Evolutionary conservation across 305 asterid genomes (phyloP).

Genomic region (Withania somnifera): DNA sequence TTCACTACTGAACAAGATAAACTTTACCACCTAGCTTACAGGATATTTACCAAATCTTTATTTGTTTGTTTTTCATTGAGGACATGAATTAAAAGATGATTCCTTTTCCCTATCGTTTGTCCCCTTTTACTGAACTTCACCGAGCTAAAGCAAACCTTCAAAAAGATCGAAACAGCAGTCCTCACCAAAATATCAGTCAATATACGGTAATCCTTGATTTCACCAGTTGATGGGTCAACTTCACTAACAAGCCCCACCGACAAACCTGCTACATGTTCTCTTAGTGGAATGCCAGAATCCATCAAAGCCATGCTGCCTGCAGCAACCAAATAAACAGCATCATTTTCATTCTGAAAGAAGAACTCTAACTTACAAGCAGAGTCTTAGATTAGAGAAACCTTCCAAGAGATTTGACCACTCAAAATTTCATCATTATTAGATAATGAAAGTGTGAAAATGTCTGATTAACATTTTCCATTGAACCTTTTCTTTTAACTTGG

Average conservation of each 20-base stretch:
- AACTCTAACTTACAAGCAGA: background rate
- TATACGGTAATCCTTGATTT: constrained; percentile 68
- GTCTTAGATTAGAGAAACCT: background rate
- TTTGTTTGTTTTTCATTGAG: background rate
- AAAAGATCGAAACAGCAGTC: background rate
- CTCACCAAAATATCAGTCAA: constrained; percentile 87
- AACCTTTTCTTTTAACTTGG: too few species aligned
- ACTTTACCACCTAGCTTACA: background rate
- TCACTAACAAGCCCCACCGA: constrained; percentile 90
- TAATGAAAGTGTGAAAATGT: background rate
- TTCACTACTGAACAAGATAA: background rate
- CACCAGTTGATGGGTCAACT: constrained; percentile 70
- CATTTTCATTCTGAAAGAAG: background rate
- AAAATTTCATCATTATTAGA: background rate
- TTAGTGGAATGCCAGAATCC: constrained; percentile 94
- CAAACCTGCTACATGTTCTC: constrained; percentile 85
- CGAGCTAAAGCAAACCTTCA: background rate
- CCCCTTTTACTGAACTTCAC: background rate
- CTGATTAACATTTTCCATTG: background rate
- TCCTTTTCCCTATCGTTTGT: background rate
- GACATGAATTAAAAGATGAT: background rate
- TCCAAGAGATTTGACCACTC: background rate
- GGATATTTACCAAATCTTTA: background rate
- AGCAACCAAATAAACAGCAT: constrained; percentile 4
- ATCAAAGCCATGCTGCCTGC: constrained; percentile 98